Percentiles rank a stretch among this genome's conserved stretches.
These are phyloP conservation scores for Suillus weaverae DNA, from an alignment of 768 basidiomycete species.

Conservation along the genomic window DNA sequence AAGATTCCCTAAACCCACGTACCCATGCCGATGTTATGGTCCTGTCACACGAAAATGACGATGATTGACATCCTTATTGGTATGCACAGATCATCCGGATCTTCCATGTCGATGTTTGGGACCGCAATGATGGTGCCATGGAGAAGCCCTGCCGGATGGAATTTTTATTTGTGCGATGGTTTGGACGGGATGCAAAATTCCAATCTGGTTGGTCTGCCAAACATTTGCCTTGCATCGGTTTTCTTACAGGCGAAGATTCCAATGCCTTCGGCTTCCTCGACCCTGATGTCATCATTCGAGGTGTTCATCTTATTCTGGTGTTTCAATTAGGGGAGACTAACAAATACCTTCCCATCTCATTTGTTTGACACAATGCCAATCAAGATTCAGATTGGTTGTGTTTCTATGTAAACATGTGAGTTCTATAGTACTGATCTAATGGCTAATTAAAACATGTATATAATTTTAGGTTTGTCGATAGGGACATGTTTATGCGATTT, in stretches of 20 bases:
- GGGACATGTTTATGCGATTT: conserved; percentile 32
- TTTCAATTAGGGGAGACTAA: conserved; percentile 28
- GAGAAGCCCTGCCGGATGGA: conserved; percentile 25
- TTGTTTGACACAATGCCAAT: conserved; percentile 8
- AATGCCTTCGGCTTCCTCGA: conserved; percentile 47
- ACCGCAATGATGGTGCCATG: neutral
- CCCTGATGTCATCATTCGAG: conserved; percentile 26
- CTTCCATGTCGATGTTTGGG: conserved; percentile 26
- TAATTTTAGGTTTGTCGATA: conserved; percentile 37
- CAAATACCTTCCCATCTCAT: neutral
- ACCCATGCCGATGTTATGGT: conserved; percentile 39
- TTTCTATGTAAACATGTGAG: conserved; percentile 37
- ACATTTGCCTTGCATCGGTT: conserved; percentile 33
- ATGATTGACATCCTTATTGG: conserved; percentile 34
- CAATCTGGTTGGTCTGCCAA: conserved; percentile 26
- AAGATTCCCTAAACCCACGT: conserved; percentile 31
- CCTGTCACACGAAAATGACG: conserved; percentile 20
- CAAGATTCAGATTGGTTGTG: conserved; percentile 28
- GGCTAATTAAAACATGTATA: neutral
- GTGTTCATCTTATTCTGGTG: conserved; percentile 43
- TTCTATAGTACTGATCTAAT: neutral
- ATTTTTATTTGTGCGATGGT: conserved; percentile 45
- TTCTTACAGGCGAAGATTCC: conserved; percentile 6
- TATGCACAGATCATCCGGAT: conserved; percentile 37
- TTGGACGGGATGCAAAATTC: conserved; percentile 27